These are phyloP conservation scores for Fusarium buharicum DNA, from an alignment of 2,329 filamentous ascomycete species.

Conservation along the genomic window DNA sequence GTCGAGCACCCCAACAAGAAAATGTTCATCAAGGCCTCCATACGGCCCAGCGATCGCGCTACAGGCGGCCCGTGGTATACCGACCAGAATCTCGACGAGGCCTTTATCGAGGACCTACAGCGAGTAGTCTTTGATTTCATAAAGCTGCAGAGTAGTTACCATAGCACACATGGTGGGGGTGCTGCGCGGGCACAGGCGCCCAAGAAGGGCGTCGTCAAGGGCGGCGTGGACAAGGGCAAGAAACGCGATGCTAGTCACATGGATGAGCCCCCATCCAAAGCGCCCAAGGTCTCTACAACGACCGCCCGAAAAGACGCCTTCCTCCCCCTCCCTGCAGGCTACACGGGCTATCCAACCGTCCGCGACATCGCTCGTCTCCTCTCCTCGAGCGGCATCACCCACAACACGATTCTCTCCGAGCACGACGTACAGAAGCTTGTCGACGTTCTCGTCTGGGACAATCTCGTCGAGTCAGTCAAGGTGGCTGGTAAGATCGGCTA, in stretches of 20 bases:
- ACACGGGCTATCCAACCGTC: slow-evolving; percentile 82
- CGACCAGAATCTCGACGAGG: slow-evolving; percentile 87
- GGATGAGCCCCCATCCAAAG: slow-evolving; percentile 47
- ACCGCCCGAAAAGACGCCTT: slow-evolving; percentile 52
- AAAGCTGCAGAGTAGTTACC: slow-evolving; percentile 76
- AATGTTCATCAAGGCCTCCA: slow-evolving; percentile 91
- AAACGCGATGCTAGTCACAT: slow-evolving; percentile 62
- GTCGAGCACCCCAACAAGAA: slow-evolving; percentile 91
- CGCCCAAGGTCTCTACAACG: slow-evolving; percentile 39
- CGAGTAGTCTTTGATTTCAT: slow-evolving; percentile 79
- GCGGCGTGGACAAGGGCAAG: slow-evolving; percentile 57
- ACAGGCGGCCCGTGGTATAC: slow-evolving; percentile 96
- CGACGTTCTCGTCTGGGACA: slow-evolving; percentile 89
- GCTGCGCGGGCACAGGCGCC: slow-evolving; percentile 57
- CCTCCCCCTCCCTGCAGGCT: slow-evolving; percentile 71
- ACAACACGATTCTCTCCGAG: slow-evolving; percentile 75
- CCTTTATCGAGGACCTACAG: slow-evolving; percentile 83
- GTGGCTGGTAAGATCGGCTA: slow-evolving; percentile 63
- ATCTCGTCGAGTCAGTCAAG: slow-evolving; percentile 75
- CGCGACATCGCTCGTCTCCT: slow-evolving; percentile 80
- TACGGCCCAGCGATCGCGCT: slow-evolving; percentile 87
- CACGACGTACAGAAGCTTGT: slow-evolving; percentile 86
- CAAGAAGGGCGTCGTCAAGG: slow-evolving; percentile 66
- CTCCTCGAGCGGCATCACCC: slow-evolving; percentile 74
- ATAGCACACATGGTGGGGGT: slow-evolving; percentile 52